Percentiles rank a stretch among this genome's conserved stretches.
These are phyloP conservation scores for Trametes sanguinea DNA, from an alignment of 768 basidiomycete species.

Conservation along the genomic window DNA sequence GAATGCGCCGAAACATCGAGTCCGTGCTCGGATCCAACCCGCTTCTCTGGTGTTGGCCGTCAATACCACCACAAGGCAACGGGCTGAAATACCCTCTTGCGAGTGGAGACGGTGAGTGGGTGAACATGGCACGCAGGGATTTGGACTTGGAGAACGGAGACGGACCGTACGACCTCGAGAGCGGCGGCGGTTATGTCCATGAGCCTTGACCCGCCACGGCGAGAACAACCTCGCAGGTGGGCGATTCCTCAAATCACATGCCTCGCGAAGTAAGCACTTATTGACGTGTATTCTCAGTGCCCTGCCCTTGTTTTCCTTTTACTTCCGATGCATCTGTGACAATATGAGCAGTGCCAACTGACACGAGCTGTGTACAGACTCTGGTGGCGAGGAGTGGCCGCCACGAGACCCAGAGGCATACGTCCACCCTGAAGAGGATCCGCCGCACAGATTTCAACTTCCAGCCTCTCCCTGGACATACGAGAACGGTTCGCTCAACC, in stretches of 20 bases:
- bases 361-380: conserved; percentile 33
- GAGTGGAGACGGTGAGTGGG: conserved; percentile 74
- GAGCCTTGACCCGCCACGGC: conserved; percentile 10
- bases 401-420: conserved; percentile 58
- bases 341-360: not conserved
- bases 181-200: conserved; percentile 9
- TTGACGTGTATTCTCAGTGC: not conserved
- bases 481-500: conserved; percentile 75
- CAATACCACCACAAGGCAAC: conserved; percentile 53
- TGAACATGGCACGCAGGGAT: conserved; percentile 38
- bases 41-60: conserved; percentile 85
- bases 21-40: conserved; percentile 77
- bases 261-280: conserved; percentile 25
- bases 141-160: not conserved
- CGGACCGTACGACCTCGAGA: conserved; percentile 11
- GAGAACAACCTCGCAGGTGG: conserved; percentile 11
- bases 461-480: conserved; percentile 84
- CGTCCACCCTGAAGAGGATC: conserved; percentile 28
- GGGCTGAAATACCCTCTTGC: conserved; percentile 80
- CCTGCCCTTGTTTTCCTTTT: not conserved
- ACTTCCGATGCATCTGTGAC: not conserved
- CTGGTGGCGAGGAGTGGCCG: conserved; percentile 61
- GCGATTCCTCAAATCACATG: not conserved
- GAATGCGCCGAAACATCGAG: conserved; percentile 67
- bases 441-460: conserved; percentile 45